Evolutionary conservation across 495 filamentous ascomycete genomes (phyloP).

Genomic region (Astrothelium subdiscretum): DNA sequence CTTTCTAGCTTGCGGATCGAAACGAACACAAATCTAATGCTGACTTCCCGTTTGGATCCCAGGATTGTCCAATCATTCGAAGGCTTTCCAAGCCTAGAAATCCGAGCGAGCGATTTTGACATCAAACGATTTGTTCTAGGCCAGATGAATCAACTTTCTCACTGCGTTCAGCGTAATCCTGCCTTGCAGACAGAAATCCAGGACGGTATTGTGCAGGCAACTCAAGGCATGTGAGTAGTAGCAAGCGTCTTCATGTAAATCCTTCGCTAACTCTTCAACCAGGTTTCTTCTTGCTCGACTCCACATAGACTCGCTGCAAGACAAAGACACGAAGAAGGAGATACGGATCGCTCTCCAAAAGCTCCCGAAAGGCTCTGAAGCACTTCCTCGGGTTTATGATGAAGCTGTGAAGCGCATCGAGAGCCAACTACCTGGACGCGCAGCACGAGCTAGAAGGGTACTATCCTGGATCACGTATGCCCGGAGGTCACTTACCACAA

Average conservation of each 20-base stretch:
- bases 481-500: slow-evolving; percentile 26
- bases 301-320: slow-evolving; percentile 34
- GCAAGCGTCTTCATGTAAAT: not conserved
- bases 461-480: slow-evolving; percentile 38
- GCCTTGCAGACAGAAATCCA: slow-evolving; percentile 4
- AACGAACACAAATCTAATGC: slow-evolving; percentile 15
- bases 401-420: slow-evolving; percentile 36
- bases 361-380: slow-evolving; percentile 18
- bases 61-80: slow-evolving; percentile 10
- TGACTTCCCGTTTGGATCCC: slow-evolving; percentile 15
- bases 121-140: slow-evolving; percentile 14
- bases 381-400: slow-evolving; percentile 32
- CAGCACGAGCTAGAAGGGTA: slow-evolving; percentile 26
- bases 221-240: slow-evolving; percentile 17
- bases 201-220: slow-evolving; percentile 8
- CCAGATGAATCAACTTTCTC: slow-evolving; percentile 5
- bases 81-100: slow-evolving; percentile 2
- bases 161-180: slow-evolving; percentile 5
- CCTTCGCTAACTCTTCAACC: not conserved
- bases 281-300: slow-evolving; percentile 48
- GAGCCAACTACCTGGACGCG: slow-evolving; percentile 21
- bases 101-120: slow-evolving; percentile 13
- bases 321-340: slow-evolving; percentile 23
- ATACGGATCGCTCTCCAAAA: slow-evolving; percentile 27
- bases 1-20: slow-evolving; percentile 25